A percentile compares a stretch with the other conserved stretches of the same genome.
Evolutionary conservation across 495 filamentous ascomycete species (phyloP).

Genomic region (Penicillium coprophilum): DNA sequence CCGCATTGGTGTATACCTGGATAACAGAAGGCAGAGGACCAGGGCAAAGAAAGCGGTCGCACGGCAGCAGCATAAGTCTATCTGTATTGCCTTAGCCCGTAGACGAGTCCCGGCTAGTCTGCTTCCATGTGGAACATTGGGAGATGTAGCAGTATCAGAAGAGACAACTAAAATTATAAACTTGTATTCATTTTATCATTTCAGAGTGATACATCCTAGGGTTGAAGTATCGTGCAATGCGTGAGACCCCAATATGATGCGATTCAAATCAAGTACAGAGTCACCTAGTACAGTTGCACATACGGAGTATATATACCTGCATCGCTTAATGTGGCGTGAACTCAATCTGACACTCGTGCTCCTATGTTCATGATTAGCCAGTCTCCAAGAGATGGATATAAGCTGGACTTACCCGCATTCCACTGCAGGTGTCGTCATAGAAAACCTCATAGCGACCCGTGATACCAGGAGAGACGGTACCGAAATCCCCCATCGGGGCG

Average conservation of each 20-base stretch:
- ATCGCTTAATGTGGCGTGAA: not conserved
- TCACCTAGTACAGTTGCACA: too few relatives aligned
- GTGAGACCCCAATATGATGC: not conserved
- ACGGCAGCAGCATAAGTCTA: too few relatives aligned
- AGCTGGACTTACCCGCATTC: not conserved
- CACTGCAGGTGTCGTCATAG: conserved; percentile 30
- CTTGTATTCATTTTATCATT: not conserved
- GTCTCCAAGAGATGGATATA: not conserved
- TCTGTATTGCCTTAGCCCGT: too few relatives aligned
- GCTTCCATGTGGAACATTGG: not conserved
- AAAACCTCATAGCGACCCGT: conserved; percentile 44
- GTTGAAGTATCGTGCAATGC: not conserved
- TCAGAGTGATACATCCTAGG: not conserved
- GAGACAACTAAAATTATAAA: not conserved
- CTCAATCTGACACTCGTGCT: not conserved
- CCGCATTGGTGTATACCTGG: too few relatives aligned
- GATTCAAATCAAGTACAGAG: not conserved
- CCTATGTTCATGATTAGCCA: not conserved
- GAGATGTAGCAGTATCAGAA: not conserved
- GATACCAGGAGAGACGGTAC: conserved; percentile 29
- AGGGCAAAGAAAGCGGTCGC: too few relatives aligned
- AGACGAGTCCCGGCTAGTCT: not conserved
- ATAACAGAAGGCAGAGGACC: too few relatives aligned
- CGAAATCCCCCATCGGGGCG: conserved; percentile 17
- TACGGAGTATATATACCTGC: not conserved